Evolutionary conservation across 257 asterid genomes (phyloP).

Genomic region (Solanum pinnatisectum): DNA sequence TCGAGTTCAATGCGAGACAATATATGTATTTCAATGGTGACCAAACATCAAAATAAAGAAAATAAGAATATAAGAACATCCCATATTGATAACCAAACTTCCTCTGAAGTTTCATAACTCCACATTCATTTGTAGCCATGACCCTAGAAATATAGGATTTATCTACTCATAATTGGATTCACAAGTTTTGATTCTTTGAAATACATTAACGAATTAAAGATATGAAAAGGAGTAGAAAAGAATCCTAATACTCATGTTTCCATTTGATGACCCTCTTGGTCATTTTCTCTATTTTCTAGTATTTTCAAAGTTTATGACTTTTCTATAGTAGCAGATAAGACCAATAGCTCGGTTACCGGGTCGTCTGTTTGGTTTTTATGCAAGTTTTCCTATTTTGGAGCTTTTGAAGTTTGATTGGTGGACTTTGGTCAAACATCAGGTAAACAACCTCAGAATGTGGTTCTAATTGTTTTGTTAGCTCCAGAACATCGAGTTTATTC

Average conservation of each 20-base stretch:
- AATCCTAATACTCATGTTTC: neutral
- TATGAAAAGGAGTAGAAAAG: neutral
- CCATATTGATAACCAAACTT: neutral
- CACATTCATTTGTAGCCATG: neutral
- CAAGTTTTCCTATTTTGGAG: neutral
- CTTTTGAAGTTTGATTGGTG: neutral
- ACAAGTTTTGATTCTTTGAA: neutral
- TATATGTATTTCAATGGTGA: neutral
- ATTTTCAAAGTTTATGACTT: neutral
- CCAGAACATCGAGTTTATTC: no score
- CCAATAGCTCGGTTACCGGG: neutral
- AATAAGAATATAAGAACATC: neutral
- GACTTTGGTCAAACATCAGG: neutral
- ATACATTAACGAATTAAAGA: neutral
- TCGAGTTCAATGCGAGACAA: neutral
- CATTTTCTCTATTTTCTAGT: no score
- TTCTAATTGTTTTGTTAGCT: neutral
- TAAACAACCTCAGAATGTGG: neutral
- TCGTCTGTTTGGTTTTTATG: neutral
- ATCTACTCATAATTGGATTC: neutral
- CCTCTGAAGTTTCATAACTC: neutral
- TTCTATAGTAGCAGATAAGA: neutral
- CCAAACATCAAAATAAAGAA: neutral
- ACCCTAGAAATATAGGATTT: neutral
- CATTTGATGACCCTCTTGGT: neutral